These are phyloP conservation scores for Escallonia herrerae DNA, from an alignment of 129 eudicot species.

Conservation along the genomic window DNA sequence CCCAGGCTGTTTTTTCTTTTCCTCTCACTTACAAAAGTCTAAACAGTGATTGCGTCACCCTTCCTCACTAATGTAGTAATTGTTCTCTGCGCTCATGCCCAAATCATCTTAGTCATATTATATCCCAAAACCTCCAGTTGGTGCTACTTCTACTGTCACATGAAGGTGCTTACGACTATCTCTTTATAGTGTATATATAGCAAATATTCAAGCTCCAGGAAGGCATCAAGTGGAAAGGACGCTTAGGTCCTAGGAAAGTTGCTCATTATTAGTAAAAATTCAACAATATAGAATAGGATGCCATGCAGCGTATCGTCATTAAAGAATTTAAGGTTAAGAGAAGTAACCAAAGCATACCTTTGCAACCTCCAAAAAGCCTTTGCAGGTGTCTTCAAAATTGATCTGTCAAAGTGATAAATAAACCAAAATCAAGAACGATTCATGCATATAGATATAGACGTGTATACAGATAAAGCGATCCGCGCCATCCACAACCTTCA, in stretches of 20 bases:
- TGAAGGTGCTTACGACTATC: not conserved
- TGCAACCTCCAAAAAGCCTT: slow-evolving; percentile 98
- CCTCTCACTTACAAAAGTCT: not conserved
- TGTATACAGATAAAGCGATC: not conserved
- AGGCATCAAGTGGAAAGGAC: not conserved
- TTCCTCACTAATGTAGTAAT: not conserved
- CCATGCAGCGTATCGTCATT: not conserved
- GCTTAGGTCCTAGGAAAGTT: not conserved
- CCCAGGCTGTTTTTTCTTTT: not conserved
- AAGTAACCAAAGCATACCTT: slow-evolving; percentile 37
- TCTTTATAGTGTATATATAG: not conserved
- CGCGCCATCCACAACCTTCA: not conserved
- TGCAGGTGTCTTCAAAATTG: slow-evolving; percentile 97
- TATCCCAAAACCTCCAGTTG: not conserved
- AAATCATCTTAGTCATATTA: not conserved
- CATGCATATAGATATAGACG: not conserved
- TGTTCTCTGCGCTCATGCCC: not conserved
- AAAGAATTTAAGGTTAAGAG: not conserved
- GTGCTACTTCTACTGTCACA: not conserved
- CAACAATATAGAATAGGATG: not conserved
- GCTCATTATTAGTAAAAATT: not conserved
- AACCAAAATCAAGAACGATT: not conserved
- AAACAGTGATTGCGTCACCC: not conserved
- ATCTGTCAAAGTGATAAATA: slow-evolving; percentile 43
- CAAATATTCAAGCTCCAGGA: not conserved